These are phyloP conservation scores for Drechslerella stenobrocha DNA, from an alignment of 2,329 filamentous ascomycete genomes.

Conservation along the genomic window DNA sequence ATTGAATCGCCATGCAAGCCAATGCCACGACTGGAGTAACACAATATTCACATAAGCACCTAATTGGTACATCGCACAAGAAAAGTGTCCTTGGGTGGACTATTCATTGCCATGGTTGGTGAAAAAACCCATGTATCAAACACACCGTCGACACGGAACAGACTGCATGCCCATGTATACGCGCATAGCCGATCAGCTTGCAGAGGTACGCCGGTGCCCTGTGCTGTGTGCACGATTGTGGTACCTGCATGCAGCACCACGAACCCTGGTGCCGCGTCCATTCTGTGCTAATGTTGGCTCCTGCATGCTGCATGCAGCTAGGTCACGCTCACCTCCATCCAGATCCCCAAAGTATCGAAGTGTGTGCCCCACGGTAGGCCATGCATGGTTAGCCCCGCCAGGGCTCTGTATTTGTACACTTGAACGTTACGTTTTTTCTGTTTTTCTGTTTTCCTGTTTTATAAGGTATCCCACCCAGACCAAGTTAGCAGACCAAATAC, in stretches of 20 bases:
- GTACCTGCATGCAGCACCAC: conserved; percentile 4
- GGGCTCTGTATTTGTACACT: no score
- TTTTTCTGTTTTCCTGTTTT: no score
- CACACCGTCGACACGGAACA: not conserved
- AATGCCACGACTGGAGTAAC: not conserved
- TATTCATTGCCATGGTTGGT: no score
- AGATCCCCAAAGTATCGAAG: conserved; percentile 6
- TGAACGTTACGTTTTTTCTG: no score
- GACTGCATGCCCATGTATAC: not conserved
- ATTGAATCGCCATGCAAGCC: conserved; percentile 1
- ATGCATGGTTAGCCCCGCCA: no score
- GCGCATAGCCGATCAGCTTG: conserved; percentile 5
- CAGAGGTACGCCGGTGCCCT: not conserved
- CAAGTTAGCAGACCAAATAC: not conserved
- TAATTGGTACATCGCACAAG: not conserved
- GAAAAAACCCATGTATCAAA: not conserved
- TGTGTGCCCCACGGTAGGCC: conserved; percentile 1
- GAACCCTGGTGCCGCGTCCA: not conserved
- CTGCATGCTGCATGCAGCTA: conserved; percentile 2
- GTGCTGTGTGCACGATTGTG: not conserved
- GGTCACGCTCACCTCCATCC: conserved; percentile 6
- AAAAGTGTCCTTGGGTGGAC: no score
- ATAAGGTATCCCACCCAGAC: no score
- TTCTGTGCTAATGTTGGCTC: not conserved
- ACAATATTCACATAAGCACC: no score